A percentile compares a stretch with the other conserved stretches of the same genome.
Conservation (phyloP, 164 flowering plant species). For the Magnolia kwangsiensis region DNA sequence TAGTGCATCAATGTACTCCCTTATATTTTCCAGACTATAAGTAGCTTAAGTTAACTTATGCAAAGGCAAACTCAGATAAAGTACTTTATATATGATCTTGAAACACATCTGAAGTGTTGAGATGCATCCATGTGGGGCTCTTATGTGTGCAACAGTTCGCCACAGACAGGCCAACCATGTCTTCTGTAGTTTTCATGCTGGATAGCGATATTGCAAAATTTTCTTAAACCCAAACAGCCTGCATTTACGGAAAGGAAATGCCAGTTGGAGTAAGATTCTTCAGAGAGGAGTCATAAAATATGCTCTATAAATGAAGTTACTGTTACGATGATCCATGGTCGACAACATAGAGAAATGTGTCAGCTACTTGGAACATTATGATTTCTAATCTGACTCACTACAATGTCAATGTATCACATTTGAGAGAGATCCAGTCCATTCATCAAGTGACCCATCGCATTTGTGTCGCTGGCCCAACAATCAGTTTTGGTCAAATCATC, state of each 20-base stretch:
- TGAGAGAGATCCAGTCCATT: too few relatives aligned
- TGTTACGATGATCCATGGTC: neutral
- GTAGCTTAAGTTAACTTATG: too few relatives aligned
- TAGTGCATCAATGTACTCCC: too few relatives aligned
- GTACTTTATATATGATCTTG: too few relatives aligned
- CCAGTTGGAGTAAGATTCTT: neutral
- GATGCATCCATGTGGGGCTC: constrained; percentile 25
- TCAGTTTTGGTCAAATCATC: too few relatives aligned
- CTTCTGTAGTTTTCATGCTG: constrained; percentile 20
- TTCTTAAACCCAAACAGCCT: neutral
- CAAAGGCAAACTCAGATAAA: too few relatives aligned
- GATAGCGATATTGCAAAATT: neutral
- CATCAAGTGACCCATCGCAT: too few relatives aligned
- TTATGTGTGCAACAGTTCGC: constrained; percentile 28
- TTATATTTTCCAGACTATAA: too few relatives aligned
- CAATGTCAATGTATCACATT: too few relatives aligned
- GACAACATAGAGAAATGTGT: neutral
- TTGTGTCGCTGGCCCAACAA: too few relatives aligned
- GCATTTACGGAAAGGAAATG: neutral
- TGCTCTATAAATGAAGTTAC: neutral
- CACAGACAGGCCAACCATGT: constrained; percentile 23
- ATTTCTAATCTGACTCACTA: too few relatives aligned
- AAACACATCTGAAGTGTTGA: constrained; percentile 5
- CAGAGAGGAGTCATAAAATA: neutral
- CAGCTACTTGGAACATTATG: too few relatives aligned